phyloP scores from a whole-genome alignment of 208 protist genomes.

The Novymonas esmeraldas region DNA sequence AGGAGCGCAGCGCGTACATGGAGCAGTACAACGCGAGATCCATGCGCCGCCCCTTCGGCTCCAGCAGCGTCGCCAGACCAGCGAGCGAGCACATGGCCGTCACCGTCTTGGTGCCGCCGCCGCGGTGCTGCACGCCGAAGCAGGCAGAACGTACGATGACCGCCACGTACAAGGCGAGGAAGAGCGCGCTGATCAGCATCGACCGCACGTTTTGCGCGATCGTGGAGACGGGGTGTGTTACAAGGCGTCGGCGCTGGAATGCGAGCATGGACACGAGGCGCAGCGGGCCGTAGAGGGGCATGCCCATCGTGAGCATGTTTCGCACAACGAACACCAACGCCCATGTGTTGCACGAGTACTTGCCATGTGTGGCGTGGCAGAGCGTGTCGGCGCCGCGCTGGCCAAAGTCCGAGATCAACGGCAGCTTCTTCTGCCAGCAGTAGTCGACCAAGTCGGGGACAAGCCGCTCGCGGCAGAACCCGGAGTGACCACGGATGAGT shows the following conservation, averaged over 20 bases:
- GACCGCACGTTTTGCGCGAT: slow-evolving; percentile 53
- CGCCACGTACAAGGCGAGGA: slow-evolving; percentile 80
- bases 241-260: slow-evolving; percentile 63
- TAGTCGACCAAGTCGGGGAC: slow-evolving; percentile 73
- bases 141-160: slow-evolving; percentile 63
- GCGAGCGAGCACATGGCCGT: slow-evolving; percentile 52
- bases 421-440: slow-evolving; percentile 36
- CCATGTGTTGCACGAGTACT: slow-evolving; percentile 75
- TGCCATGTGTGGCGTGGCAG: slow-evolving; percentile 51
- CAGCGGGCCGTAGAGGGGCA: slow-evolving; percentile 83
- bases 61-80: slow-evolving; percentile 74
- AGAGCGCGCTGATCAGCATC: slow-evolving; percentile 68
- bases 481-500: slow-evolving; percentile 64
- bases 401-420: slow-evolving; percentile 29
- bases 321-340: slow-evolving; percentile 50
- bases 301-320: slow-evolving; percentile 72
- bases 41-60: slow-evolving; percentile 81
- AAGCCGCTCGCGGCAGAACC: slow-evolving; percentile 56
- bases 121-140: slow-evolving; percentile 61
- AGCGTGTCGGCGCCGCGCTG: slow-evolving; percentile 42
- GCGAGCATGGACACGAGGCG: slow-evolving; percentile 59
- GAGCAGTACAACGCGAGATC: slow-evolving; percentile 88
- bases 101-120: slow-evolving; percentile 48
- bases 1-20: slow-evolving; percentile 78
- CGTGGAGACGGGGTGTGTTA: slow-evolving; percentile 44